Base-by-base conservation (phyloP, 306 rosid species). In the Dalbergia oliveri region DNA sequence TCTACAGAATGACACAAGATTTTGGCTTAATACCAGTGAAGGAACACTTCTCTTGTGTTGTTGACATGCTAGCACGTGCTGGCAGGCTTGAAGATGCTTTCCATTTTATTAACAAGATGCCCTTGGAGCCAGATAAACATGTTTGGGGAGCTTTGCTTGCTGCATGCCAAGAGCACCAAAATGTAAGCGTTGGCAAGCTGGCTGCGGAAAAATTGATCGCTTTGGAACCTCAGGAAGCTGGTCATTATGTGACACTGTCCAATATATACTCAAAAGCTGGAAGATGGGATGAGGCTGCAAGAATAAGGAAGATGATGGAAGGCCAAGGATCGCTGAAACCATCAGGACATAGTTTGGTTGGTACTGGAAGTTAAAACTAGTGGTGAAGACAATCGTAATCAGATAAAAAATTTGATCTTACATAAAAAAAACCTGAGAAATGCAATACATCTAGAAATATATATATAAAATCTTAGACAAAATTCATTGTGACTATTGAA, bases 131-230 rank as follows among this genome's bases (percentile, higher is more conserved):
- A 51, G 74, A 86, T 81, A 82, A 84, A 53, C 75, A 74, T 84
- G 62, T 86, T 44, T 86, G 86, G 92, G 90, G 90, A 34, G 88
- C 92, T 79, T 69, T 89, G 19, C 83, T 86, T 34, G 84, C 90
- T 60, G 82, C 92, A 53, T 82, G 87, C 82, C 88, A 56, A 45
- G 87, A 84, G 45, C 83, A 86, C 83, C 84, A 80, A 44, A 86
- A 86, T 84, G 70, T 82, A 79, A 77, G 75, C 13, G 69, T 82
- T 33, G 90, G 84, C 50, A 78, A 77, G 66, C 73, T 86, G 49
- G 88, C 88, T 44, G 88, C 87, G 6, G 87, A 82, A 73, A 77
- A 74, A 21, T 76, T 86, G 82, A 76, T 86, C 11, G 15, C 21
- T 54, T 80, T 89, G 81, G 90, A 89, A 82, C 86, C 84, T 3